These are phyloP conservation scores for Trichosanthes cucumerina DNA, from an alignment of 306 rosid genomes.

Conservation along the genomic window DNA sequence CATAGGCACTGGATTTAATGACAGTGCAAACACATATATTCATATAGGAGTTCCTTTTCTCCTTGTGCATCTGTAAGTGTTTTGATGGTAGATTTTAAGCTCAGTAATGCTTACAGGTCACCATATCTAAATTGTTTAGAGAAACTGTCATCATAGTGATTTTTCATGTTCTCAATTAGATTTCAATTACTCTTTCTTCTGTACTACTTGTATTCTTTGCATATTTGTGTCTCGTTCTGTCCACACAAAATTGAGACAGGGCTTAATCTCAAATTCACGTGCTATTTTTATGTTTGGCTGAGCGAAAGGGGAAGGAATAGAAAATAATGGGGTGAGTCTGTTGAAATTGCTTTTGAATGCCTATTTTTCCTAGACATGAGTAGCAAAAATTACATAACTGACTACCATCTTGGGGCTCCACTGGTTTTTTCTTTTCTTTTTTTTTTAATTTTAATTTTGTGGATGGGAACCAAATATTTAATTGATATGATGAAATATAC, in stretches of 20 bases:
- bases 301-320: neutral
- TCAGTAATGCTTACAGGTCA: neutral
- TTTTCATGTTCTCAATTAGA: neutral
- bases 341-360: neutral
- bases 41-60: neutral
- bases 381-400: neutral
- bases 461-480: neutral
- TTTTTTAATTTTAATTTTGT: neutral
- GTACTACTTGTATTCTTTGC: neutral
- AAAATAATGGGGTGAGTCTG: neutral
- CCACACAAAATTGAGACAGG: neutral
- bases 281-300: neutral
- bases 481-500: neutral
- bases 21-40: neutral
- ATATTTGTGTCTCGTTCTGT: neutral
- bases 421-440: neutral
- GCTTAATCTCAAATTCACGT: neutral
- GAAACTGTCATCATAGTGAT: neutral
- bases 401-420: neutral
- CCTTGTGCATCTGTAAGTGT: conserved; percentile 2
- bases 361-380: neutral
- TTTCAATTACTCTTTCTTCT: neutral
- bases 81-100: neutral
- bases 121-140: neutral
- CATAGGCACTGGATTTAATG: neutral